A percentile compares a stretch with the other conserved stretches of the same genome.
Conservation (phyloP, 768 basidiomycete genomes). For the Sarcomyxa edulis region DNA sequence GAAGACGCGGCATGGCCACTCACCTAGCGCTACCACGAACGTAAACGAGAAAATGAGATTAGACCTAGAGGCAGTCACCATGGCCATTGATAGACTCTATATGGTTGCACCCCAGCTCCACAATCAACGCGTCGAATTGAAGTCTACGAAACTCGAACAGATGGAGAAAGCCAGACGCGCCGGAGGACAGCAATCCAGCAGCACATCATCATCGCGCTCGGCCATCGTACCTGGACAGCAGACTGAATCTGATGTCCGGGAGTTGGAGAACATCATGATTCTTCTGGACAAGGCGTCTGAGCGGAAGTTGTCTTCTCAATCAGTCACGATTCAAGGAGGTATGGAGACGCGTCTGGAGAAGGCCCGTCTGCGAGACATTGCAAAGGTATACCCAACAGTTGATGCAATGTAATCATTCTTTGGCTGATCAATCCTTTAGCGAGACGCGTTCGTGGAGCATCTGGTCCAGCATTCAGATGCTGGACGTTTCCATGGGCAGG, state of each 20-base stretch:
- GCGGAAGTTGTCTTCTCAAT: constrained; percentile 63
- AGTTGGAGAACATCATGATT: constrained; percentile 69
- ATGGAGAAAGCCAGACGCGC: constrained; percentile 64
- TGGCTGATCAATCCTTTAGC: constrained; percentile 31
- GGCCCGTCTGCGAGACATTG: constrained; percentile 50
- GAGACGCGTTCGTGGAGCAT: constrained; percentile 71
- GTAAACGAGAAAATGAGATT: constrained; percentile 75
- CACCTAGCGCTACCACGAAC: constrained; percentile 18
- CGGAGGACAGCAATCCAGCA: constrained; percentile 18
- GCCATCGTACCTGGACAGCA: constrained; percentile 28
- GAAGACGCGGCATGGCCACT: constrained; percentile 18
- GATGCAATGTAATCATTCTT: constrained; percentile 8
- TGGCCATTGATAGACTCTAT: constrained; percentile 88
- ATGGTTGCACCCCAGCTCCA: constrained; percentile 81
- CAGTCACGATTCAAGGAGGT: constrained; percentile 59
- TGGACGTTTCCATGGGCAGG: constrained; percentile 75
- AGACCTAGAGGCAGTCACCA: constrained; percentile 81
- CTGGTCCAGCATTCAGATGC: constrained; percentile 66
- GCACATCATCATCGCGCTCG: constrained; percentile 12
- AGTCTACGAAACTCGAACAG: constrained; percentile 61
- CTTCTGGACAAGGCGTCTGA: constrained; percentile 67
- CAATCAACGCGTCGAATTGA: constrained; percentile 91
- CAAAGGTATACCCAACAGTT: too few species aligned
- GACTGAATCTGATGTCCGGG: constrained; percentile 44
- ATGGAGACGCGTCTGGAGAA: constrained; percentile 52